A percentile compares a stretch with the other conserved stretches of the same genome.
These are phyloP conservation scores for Limnomonas spitsbergensis DNA, from an alignment of 139 green algal genomes.

Conservation along the genomic window DNA sequence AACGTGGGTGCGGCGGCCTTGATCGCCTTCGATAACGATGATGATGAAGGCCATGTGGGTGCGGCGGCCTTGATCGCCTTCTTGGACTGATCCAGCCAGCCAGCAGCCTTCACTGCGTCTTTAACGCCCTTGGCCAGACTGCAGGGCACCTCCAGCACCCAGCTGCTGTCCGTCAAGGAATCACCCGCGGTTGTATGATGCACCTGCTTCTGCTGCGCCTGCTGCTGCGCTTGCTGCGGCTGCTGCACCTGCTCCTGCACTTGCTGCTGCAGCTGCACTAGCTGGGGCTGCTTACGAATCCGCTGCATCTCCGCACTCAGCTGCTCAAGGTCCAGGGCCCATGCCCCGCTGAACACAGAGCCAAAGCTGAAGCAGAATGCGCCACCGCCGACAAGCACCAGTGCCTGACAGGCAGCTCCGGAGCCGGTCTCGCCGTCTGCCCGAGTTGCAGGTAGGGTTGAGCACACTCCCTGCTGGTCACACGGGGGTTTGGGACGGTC, in stretches of 20 bases:
- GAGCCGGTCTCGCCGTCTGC: too few relatives aligned
- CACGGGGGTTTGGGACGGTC: too few relatives aligned
- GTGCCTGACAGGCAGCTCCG: background rate
- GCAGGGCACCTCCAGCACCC: constrained; percentile 25
- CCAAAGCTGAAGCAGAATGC: constrained; percentile 65
- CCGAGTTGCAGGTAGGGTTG: too few relatives aligned
- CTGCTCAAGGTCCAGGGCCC: background rate
- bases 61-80: constrained; percentile 12
- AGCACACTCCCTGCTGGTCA: too few relatives aligned
- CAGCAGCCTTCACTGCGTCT: constrained; percentile 45
- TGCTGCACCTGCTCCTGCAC: background rate
- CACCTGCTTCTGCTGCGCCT: constrained; percentile 8
- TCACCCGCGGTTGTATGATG: too few relatives aligned
- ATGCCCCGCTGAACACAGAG: constrained; percentile 41
- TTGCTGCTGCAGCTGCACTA: background rate
- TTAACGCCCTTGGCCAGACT: constrained; percentile 52
- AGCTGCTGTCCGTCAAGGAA: too few relatives aligned
- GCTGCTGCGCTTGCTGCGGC: background rate
- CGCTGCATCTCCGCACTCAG: background rate
- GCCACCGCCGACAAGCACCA: constrained; percentile 46
- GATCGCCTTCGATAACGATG: too few relatives aligned
- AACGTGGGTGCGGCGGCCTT: too few relatives aligned
- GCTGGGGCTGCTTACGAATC: background rate
- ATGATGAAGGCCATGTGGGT: too few relatives aligned
- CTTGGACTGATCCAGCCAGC: constrained; percentile 40